Percentiles rank a stretch among this genome's conserved stretches.
Conservation (phyloP, 192 early-diverging fungal genomes). For the Umbelopsis sp. region DNA sequence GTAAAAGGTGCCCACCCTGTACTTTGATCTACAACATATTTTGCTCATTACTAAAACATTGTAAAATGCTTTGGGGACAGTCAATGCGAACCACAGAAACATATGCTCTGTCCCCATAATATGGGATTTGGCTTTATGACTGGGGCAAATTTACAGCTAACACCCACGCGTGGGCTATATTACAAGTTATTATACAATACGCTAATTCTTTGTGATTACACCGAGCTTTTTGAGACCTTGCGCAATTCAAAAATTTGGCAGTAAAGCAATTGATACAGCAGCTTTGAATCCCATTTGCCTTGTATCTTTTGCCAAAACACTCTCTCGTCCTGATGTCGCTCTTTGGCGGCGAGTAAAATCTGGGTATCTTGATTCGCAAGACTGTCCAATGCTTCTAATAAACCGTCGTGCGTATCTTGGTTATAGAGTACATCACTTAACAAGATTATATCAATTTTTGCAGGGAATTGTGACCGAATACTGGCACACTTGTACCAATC, state of each 20-base stretch:
- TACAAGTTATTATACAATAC: not conserved
- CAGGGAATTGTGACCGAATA: not conserved
- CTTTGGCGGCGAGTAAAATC: constrained; percentile 32
- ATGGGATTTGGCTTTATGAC: no score
- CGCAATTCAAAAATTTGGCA: not conserved
- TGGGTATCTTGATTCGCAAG: constrained; percentile 16
- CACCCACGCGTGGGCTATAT: not conserved
- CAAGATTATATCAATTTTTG: constrained; percentile 27
- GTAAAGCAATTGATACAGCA: not conserved
- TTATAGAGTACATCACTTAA: constrained; percentile 40
- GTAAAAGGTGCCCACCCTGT: no score
- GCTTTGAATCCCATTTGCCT: not conserved
- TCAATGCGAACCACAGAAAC: not conserved
- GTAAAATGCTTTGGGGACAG: no score
- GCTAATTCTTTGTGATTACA: no score
- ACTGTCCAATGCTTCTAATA: constrained; percentile 33
- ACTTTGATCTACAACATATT: no score
- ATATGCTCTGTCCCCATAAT: constrained; percentile 2
- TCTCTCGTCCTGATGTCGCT: constrained; percentile 37
- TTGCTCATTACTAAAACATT: no score
- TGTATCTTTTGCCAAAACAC: constrained; percentile 30
- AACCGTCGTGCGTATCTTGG: constrained; percentile 34
- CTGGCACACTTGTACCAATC: constrained; percentile 22
- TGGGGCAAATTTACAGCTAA: no score
- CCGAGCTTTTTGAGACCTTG: not conserved